Base-by-base conservation (phyloP, 2,329 filamentous ascomycete species). In the Pezicula radicicola region DNA sequence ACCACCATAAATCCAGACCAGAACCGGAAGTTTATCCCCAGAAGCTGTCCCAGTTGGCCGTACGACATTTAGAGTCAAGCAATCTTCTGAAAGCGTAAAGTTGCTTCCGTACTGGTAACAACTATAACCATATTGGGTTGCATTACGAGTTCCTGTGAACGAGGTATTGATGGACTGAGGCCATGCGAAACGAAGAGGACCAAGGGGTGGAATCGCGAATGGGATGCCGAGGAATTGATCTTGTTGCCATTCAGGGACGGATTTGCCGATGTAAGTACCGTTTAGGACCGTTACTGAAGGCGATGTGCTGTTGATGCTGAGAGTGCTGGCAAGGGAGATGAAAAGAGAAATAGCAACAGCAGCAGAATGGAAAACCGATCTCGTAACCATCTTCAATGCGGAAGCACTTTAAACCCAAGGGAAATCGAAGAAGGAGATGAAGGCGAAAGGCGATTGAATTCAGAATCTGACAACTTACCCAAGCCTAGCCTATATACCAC, bases 1-100 rank as follows among this genome's bases (percentile, higher is more conserved):
- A 30, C 80, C 81, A 12, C 79, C 74, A 56, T 84, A 80, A 25
- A 87, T 80, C 83, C 83, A 88, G 1, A 72, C 64, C 0, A 72
- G 50, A 41, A 77, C 74, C 2, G 74, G 74, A 2, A 75, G 61
- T 0, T 60, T 65, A 8, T 66, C 61, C 12, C 63, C 56, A 2
- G 59, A 50, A n/a, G 59, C 63, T 1, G 61, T 64, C 1, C 66
- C 68, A 0, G 70, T 55, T 0, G 74, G 72, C 1, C 73, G 68
- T 19, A 76, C 64, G n/a, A 77, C 70, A 49, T 73, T 74, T 9
- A 74, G 54, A 50, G 68, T 70, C 6, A 74, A 54, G 51, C 79
- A 81, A 49, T 81, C 77, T 56, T 79, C 76, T 1, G 73, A 76
- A 25, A 77, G 60, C 21, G 67, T 68, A 44, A 68, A 65, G 28